Evolutionary conservation across 2,329 filamentous ascomycete genomes (phyloP).

Genomic region (Penicillium olsonii): DNA sequence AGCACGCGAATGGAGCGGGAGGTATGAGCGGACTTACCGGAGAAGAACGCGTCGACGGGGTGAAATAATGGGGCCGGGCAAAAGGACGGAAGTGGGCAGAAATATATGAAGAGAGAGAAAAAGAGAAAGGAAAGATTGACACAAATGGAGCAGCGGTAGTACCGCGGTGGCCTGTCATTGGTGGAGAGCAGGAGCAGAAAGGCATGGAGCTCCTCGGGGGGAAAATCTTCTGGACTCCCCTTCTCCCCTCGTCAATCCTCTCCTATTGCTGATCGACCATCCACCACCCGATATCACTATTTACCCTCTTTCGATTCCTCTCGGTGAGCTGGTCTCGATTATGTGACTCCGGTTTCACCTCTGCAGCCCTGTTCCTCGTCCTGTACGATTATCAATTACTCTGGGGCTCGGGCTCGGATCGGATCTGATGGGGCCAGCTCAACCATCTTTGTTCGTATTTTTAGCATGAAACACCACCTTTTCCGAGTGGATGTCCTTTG

Average conservation of each 20-base stretch:
- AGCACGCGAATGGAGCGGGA: conserved; percentile 4
- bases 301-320: conserved; percentile 67
- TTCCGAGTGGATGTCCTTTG: not conserved
- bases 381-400: conserved; percentile 15
- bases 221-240: conserved; percentile 24
- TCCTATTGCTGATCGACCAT: conserved; percentile 26
- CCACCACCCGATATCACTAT: conserved; percentile 51
- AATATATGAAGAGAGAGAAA: conserved; percentile 11
- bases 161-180: conserved; percentile 31
- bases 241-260: conserved; percentile 16
- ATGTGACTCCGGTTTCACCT: too few species aligned
- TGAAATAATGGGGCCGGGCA: not conserved
- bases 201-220: not conserved
- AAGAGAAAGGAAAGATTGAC: conserved; percentile 18
- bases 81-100: not conserved
- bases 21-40: conserved; percentile 12
- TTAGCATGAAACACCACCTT: conserved; percentile 4
- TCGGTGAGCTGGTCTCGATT: conserved; percentile 37
- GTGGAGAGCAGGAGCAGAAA: conserved; percentile 37
- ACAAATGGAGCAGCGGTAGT: conserved; percentile 26
- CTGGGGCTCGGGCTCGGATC: conserved; percentile 8
- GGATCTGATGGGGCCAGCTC: conserved; percentile 2
- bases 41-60: conserved; percentile 12
- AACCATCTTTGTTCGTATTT: conserved; percentile 12
- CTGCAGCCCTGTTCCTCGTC: conserved; percentile 4